A percentile compares a stretch with the other conserved stretches of the same genome.
Evolutionary conservation across 805 yeast species (phyloP).

Genomic region (Metschnikowia matae): DNA sequence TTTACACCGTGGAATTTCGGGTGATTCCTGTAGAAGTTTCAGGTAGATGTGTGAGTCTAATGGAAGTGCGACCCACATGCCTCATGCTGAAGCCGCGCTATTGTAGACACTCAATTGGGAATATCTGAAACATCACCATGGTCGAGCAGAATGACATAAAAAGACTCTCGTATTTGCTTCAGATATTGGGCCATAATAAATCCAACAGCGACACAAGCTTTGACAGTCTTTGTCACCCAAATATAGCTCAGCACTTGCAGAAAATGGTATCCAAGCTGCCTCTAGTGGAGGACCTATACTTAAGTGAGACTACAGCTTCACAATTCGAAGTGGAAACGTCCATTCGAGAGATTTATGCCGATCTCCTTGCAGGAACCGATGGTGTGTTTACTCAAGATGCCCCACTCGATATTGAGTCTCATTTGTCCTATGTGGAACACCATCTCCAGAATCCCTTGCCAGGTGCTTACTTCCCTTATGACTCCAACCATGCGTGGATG

Average conservation of each 20-base stretch:
- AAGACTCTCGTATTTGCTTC: conserved; percentile 10
- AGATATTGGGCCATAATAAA: conserved; percentile 7
- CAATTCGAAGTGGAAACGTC: conserved; percentile 33
- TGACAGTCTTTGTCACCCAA: conserved; percentile 13
- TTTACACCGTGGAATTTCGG: not conserved
- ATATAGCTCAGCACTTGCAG: conserved; percentile 5
- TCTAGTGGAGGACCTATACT: conserved; percentile 17
- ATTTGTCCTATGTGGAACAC: conserved; percentile 40
- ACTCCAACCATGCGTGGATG: conserved; percentile 93
- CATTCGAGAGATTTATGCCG: conserved; percentile 29
- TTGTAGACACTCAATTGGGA: conserved; percentile 1
- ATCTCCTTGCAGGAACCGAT: conserved; percentile 13
- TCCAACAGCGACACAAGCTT: conserved; percentile 11
- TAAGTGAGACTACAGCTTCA: conserved; percentile 32
- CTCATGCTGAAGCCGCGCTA: not conserved
- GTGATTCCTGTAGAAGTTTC: not conserved
- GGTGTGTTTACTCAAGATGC: conserved; percentile 9
- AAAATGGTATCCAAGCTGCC: conserved; percentile 13
- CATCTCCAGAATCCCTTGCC: conserved; percentile 48
- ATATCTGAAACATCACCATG: conserved; percentile 1
- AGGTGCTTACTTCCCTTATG: conserved; percentile 49
- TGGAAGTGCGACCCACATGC: not conserved
- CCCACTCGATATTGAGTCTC: conserved; percentile 26
- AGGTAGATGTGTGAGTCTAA: not conserved
- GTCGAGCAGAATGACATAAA: conserved; percentile 7